phyloP scores from a whole-genome alignment of 2,329 filamentous ascomycete species.

The Helminthosporium solani region DNA sequence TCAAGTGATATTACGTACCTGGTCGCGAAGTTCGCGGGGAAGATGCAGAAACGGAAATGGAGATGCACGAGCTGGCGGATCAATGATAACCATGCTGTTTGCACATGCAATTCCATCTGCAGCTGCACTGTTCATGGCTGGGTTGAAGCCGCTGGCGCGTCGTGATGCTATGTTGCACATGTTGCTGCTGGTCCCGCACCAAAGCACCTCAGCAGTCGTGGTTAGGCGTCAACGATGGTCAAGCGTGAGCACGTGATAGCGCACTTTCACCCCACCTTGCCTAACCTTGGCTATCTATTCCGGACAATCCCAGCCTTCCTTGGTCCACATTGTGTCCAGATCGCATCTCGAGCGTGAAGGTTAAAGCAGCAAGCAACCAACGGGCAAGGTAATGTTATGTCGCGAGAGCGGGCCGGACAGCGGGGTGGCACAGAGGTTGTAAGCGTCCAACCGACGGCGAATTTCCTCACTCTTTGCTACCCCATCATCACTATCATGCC shows the following conservation, averaged over 20 bases:
- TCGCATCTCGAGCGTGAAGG: not conserved
- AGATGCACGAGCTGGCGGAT: not conserved
- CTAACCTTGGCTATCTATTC: not conserved
- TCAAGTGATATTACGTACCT: slow-evolving; percentile 23
- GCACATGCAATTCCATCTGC: not conserved
- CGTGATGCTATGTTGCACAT: not conserved
- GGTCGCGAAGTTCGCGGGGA: slow-evolving; percentile 42
- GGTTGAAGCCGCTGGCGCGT: not conserved
- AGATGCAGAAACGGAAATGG: slow-evolving; percentile 34
- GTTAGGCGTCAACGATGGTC: not conserved
- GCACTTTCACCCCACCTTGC: not conserved
- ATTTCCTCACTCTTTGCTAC: too few species aligned
- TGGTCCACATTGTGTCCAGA: not conserved
- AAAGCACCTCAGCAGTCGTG: not conserved
- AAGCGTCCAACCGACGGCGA: not conserved
- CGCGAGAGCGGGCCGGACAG: not conserved
- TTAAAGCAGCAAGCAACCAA: not conserved
- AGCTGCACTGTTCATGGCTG: not conserved
- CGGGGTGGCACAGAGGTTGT: not conserved
- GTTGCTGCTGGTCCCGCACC: not conserved
- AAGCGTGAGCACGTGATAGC: slow-evolving; percentile 4
- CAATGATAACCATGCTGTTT: not conserved
- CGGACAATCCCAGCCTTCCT: too few species aligned
- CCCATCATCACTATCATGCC: too few species aligned
- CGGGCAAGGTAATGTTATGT: not conserved